phyloP scores from a whole-genome alignment of 2,329 filamentous ascomycete species.

The Albophoma yamanashiensis region DNA sequence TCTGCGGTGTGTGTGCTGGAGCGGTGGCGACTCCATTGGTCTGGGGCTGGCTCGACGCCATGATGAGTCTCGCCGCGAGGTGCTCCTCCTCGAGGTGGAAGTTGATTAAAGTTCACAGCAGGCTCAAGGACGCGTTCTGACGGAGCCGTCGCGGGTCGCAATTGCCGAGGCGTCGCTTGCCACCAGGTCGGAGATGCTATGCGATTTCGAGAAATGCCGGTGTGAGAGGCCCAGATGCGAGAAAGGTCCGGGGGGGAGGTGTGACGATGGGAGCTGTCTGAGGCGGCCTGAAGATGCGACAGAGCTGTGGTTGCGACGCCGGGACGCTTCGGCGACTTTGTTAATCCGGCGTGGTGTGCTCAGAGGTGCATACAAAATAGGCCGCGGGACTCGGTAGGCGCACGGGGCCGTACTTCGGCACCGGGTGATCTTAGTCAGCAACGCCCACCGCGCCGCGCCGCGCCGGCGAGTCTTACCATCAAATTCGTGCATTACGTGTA shows the following conservation, averaged over 20 bases:
- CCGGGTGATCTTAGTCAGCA: too few relatives aligned
- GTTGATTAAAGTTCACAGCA: background rate
- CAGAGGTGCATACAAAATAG: too few relatives aligned
- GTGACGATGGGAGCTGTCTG: background rate
- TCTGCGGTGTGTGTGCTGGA: constrained; percentile 25
- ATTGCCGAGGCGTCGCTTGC: background rate
- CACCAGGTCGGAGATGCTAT: too few relatives aligned
- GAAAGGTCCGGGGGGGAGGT: background rate
- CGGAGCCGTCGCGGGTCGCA: background rate
- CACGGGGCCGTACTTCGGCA: too few relatives aligned
- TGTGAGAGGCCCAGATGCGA: background rate
- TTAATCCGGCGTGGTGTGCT: background rate
- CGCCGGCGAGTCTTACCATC: too few relatives aligned
- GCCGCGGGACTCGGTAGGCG: too few relatives aligned
- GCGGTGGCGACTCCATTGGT: constrained; percentile 40
- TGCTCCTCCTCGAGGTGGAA: background rate
- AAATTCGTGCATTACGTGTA: too few relatives aligned
- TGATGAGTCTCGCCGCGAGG: constrained; percentile 7
- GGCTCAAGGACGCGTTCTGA: background rate
- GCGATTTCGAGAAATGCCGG: background rate
- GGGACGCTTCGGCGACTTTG: background rate
- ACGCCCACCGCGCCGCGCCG: too few relatives aligned
- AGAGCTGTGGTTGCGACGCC: background rate
- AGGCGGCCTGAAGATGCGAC: background rate
- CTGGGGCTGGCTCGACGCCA: constrained; percentile 32